A percentile compares a stretch with the other conserved stretches of the same genome.
Conservation (phyloP, 1,284 basidiomycete genomes). For the Thelephora terrestris region DNA sequence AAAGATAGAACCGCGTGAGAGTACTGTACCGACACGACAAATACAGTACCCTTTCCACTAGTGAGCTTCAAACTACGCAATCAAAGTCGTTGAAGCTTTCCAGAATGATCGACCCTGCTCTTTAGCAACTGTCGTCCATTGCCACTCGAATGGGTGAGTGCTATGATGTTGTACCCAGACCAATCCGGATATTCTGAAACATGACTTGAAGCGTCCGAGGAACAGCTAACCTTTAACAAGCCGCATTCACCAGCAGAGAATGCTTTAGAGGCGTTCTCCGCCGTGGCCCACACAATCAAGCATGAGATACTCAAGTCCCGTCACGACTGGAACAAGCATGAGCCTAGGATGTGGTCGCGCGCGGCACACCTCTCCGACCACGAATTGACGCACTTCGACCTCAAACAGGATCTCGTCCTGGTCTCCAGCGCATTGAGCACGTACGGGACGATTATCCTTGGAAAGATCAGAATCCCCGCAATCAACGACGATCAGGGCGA, state of each 20-base stretch:
- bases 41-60: no score
- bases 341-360: conserved; percentile 63
- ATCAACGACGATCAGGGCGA: conserved; percentile 49
- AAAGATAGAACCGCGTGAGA: no score
- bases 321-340: conserved; percentile 59
- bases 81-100: conserved; percentile 5
- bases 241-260: conserved; percentile 48
- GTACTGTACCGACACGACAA: no score
- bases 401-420: conserved; percentile 47
- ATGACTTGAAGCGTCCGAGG: conserved; percentile 38
- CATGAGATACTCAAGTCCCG: conserved; percentile 53
- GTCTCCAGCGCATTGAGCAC: conserved; percentile 36
- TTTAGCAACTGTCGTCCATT: not conserved
- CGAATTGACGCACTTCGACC: conserved; percentile 40
- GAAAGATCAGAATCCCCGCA: conserved; percentile 64
- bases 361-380: conserved; percentile 41
- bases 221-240: conserved; percentile 44
- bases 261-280: conserved; percentile 53
- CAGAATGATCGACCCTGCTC: no score
- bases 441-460: conserved; percentile 65
- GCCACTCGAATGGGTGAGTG: conserved; percentile 10
- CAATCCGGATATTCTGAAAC: conserved; percentile 4
- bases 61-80: no score
- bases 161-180: conserved; percentile 7
- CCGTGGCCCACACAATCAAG: conserved; percentile 46